These are phyloP conservation scores for Picea abies DNA, from an alignment of 83 land plant species.

Conservation along the genomic window DNA sequence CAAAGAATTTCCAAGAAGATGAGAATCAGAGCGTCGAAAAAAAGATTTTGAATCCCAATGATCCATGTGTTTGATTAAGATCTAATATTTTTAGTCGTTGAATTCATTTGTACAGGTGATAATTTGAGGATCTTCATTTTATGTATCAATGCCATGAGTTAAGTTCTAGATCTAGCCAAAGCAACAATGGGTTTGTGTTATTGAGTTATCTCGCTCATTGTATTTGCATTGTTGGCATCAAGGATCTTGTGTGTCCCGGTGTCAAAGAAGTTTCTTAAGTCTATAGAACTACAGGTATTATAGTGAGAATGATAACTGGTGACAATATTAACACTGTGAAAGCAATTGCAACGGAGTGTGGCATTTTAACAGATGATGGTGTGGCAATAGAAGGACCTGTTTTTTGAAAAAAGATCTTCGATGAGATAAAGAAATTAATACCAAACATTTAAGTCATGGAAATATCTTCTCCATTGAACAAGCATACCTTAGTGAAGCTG, in stretches of 20 bases:
- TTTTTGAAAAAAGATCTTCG: slow-evolving; percentile 53
- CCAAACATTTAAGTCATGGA: slow-evolving; percentile 89
- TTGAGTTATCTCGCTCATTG: slow-evolving; percentile 1
- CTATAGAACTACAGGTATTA: slow-evolving; percentile 77
- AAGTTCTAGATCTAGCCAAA: too few species aligned
- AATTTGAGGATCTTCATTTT: too few species aligned
- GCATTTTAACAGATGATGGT: slow-evolving; percentile 78
- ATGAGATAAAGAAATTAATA: slow-evolving; percentile 52
- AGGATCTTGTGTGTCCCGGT: slow-evolving; percentile 89
- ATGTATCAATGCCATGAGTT: too few species aligned
- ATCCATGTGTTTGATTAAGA: too few species aligned
- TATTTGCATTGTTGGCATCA: slow-evolving; percentile 87
- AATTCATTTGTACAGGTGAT: too few species aligned
- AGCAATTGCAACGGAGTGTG: slow-evolving; percentile 91
- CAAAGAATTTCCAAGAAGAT: too few species aligned
- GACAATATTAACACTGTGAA: slow-evolving; percentile 90
- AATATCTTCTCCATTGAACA: slow-evolving; percentile 75
- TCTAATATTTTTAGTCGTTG: too few species aligned
- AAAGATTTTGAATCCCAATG: too few species aligned
- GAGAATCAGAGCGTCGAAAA: too few species aligned
- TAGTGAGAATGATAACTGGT: slow-evolving; percentile 90
- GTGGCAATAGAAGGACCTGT: slow-evolving; percentile 82
- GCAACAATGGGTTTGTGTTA: too few species aligned
- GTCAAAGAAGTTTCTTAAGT: slow-evolving; percentile 80
- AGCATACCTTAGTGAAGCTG: slow-evolving; percentile 73